Evolutionary conservation across 2,329 filamentous ascomycete species (phyloP), one percentile per base, ranked within the genome.

Genomic region (Fusarium haematococcum): DNA sequence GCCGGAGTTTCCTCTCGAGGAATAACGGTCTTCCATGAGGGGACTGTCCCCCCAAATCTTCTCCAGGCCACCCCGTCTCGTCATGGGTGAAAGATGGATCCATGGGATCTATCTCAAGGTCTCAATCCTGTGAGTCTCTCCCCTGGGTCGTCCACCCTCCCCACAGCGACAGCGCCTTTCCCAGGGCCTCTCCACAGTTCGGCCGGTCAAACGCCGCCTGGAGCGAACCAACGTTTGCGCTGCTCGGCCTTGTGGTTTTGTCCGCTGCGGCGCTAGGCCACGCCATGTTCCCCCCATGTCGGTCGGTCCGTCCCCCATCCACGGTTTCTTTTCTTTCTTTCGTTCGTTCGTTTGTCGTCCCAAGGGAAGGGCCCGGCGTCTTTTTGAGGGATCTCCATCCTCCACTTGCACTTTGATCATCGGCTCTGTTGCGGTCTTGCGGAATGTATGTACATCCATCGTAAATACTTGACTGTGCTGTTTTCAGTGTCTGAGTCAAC

Each of bases 191-290:
- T 85, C 87, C 87, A 89, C 88, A 87, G 88, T 89, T 88, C 85
- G 82, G 86, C 88, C 88, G 88, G 87, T 83, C 81, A 89, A 88
- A 81, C 86, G 87, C 88, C 88, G 87, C 83, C 80, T 82, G 77
- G 78, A 82, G 81, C 81, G 81, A 82, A 82, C 81, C 83, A 83
- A 78, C 75, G 73, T 65, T 63, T 63, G 63, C 67, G 58, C 67
- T 64, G 43, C 62, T 56, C 70, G 65, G 35, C 70, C 70, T 65
- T 69, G 30, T 69, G 67, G 68, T 70, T 67, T 69, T 60, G 56
- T 57, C 57, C 61, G 62, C 69, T 66, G 57, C 56, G 50, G 57
- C 67, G 64, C 71, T 69, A 52, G 60, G 67, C 57, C 61, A 67
- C 62, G 67, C 61, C 67, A 41, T 57, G 50, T 61, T 64, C 39